Evolutionary conservation across 352 stramenopile species (phyloP), one percentile per base, ranked within the genome.

Genomic region (Plasmopara halstedii): DNA sequence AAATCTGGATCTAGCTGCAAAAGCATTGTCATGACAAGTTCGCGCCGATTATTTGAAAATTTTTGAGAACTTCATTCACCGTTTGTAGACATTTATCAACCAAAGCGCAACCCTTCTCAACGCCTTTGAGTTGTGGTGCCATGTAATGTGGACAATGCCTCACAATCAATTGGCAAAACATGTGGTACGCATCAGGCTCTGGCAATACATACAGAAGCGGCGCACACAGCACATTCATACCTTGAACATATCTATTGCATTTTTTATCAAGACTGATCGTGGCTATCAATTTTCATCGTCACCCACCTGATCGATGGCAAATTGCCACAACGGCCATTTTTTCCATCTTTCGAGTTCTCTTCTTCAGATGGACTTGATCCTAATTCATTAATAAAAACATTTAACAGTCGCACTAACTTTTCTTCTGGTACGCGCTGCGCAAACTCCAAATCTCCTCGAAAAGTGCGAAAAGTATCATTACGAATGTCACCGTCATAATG

Each of bases 401-500:
- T 97, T 3, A 96, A 68, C 8, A 96, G 57, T 3, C 87, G 70
- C 33, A 83, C 86, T n/a, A 97, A 66, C 52, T 95, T 95, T 42
- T 89, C 76, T 55, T 96, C 87, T 9, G 85, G 85, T 19, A 97
- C 88, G 9, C 84, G 79, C 32, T 89, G 59, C 4, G 81, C 81
- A 51, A 97, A 97, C 37, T 85, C 85, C 19, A 73, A 64, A 44
- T 95, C 83, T 1, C 85, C 82, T 29, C 82, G 75, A 46, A 97
- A 96, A 15, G 87, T 96, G 4, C 85, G 75, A 46, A 96, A 96
- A 13, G 86, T 96, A 53, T 97, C 88, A 51, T 97, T 95, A 15
- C 83, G 72, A 45, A 97, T 97, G 33, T 96, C 85, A 15, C 51
- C 70, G 43, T 95, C 85, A 35, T 81, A 88, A 17, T 73, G 60